Percentiles rank a stretch among this genome's conserved stretches.
phyloP scores from a whole-genome alignment of 768 basidiomycete species.

The Podaxis carcinomalis region DNA sequence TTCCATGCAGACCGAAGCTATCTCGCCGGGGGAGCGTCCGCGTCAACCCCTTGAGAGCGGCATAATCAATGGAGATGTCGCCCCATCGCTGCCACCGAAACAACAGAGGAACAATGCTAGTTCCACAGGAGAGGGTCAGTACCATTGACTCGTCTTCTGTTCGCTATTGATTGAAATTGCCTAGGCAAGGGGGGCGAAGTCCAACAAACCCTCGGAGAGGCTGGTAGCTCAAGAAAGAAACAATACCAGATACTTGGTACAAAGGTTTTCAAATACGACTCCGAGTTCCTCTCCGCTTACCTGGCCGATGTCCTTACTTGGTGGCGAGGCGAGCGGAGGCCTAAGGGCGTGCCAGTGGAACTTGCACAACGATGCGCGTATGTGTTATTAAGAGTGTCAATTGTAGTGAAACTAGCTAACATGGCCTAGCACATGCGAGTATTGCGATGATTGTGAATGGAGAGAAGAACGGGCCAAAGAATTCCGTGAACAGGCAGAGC shows the following conservation, averaged over 20 bases:
- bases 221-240: background rate
- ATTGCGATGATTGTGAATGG: constrained; percentile 77
- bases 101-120: background rate
- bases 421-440: constrained; percentile 25
- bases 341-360: constrained; percentile 63
- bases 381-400: constrained; percentile 20
- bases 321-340: constrained; percentile 70
- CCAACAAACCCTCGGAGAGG: background rate
- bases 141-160: background rate
- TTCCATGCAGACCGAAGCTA: background rate
- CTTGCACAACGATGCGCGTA: constrained; percentile 65
- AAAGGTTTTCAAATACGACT: constrained; percentile 54
- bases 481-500: constrained; percentile 14
- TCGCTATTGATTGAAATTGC: background rate
- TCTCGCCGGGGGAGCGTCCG: background rate
- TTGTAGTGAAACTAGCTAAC: background rate
- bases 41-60: background rate
- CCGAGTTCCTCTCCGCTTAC: constrained; percentile 45
- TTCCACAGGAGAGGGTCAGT: background rate
- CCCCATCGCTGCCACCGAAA: background rate
- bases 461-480: constrained; percentile 51
- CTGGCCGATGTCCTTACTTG: constrained; percentile 56
- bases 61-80: background rate
- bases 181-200: background rate
- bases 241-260: constrained; percentile 55